Percentiles rank a stretch among this genome's conserved stretches.
Conservation (phyloP, 202 grass and related monocot species). For the Digitaria exilis region DNA sequence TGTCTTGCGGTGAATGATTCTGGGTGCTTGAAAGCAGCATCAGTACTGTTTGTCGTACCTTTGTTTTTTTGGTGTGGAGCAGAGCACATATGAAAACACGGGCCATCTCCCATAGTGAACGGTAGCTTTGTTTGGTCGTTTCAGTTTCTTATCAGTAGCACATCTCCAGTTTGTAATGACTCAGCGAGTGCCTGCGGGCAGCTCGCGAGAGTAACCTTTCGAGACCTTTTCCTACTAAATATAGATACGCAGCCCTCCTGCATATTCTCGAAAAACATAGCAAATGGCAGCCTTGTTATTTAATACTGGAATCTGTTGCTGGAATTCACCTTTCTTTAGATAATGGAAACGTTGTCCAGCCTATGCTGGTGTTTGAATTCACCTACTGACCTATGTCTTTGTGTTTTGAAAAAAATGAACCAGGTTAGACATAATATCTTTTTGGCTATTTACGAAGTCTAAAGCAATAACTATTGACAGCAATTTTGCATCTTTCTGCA, state of each 20-base stretch:
- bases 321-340: neutral
- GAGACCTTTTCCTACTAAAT: too few species aligned
- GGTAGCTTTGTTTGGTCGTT: too few species aligned
- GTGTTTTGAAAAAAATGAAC: slow-evolving; percentile 16
- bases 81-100: too few species aligned
- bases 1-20: slow-evolving; percentile 5
- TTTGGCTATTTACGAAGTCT: neutral
- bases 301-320: neutral
- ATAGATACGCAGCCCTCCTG: too few species aligned
- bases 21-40: neutral
- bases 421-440: neutral
- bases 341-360: neutral
- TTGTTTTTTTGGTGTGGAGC: neutral
- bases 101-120: neutral
- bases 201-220: too few species aligned
- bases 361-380: neutral
- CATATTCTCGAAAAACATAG: too few species aligned
- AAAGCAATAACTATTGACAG: neutral
- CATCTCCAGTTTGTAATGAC: too few species aligned
- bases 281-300: neutral
- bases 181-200: too few species aligned
- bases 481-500: slow-evolving; percentile 41
- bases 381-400: neutral
- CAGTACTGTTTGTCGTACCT: neutral
- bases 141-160: too few species aligned